A percentile compares a stretch with the other conserved stretches of the same genome.
Conservation (phyloP, 1,139 yeast species). For the Saccharomyces hybrid region DNA sequence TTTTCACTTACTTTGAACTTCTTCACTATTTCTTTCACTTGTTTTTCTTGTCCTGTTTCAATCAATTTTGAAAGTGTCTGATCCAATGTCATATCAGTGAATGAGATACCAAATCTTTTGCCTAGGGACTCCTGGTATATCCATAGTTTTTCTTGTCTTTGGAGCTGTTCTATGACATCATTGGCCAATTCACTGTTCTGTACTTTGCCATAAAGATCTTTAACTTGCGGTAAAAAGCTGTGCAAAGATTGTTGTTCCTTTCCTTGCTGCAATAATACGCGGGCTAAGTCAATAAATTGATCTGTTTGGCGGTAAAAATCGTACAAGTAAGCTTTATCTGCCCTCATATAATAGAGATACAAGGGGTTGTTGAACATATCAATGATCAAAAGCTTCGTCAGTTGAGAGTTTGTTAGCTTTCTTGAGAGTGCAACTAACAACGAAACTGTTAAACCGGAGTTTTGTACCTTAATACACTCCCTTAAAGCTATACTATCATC, state of each 20-base stretch:
- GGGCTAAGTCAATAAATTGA: conserved; percentile 40
- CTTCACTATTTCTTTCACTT: conserved; percentile 49
- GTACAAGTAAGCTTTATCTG: conserved; percentile 35
- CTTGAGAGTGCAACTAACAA: conserved; percentile 49
- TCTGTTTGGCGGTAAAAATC: conserved; percentile 60
- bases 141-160: conserved; percentile 45
- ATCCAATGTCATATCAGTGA: conserved; percentile 46
- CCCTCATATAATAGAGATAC: conserved; percentile 37
- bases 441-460: conserved; percentile 56
- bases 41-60: conserved; percentile 50
- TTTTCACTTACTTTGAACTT: conserved; percentile 58
- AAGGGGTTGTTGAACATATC: conserved; percentile 38
- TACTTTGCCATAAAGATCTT: conserved; percentile 25
- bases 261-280: conserved; percentile 33
- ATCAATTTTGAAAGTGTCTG: conserved; percentile 52
- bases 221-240: conserved; percentile 25
- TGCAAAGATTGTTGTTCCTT: conserved; percentile 13
- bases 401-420: conserved; percentile 44
- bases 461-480: conserved; percentile 61
- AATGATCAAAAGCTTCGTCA: conserved; percentile 46
- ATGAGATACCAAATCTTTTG: conserved; percentile 48
- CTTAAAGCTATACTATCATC: conserved; percentile 64
- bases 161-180: conserved; percentile 33
- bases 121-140: conserved; percentile 48
- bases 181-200: conserved; percentile 22